These are phyloP conservation scores for Isoetes taiwanensis DNA, from an alignment of 75 land plant species.

Conservation along the genomic window DNA sequence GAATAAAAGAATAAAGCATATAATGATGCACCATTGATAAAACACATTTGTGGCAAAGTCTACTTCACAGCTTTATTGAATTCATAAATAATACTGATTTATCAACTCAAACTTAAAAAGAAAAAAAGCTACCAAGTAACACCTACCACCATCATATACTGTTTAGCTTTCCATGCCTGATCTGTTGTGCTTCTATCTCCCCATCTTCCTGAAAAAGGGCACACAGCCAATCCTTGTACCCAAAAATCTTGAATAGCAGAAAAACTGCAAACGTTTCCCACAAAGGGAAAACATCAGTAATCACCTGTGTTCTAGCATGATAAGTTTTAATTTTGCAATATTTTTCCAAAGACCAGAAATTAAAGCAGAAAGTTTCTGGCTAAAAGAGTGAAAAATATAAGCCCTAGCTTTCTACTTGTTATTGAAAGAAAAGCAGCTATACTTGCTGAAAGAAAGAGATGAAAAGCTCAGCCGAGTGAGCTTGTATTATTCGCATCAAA, in stretches of 20 bases:
- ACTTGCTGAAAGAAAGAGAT: conserved; percentile 65
- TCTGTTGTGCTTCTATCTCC: conserved; percentile 15
- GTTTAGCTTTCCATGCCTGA: conserved; percentile 9
- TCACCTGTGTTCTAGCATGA: no score
- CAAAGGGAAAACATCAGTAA: not conserved
- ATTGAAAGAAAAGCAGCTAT: not conserved
- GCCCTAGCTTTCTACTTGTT: no score
- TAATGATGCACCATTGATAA: no score
- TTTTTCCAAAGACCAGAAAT: no score
- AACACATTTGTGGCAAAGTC: no score
- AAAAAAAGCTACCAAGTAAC: no score
- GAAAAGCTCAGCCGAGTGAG: conserved; percentile 62
- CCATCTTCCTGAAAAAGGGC: conserved; percentile 14
- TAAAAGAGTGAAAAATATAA: no score
- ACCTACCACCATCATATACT: conserved; percentile 10
- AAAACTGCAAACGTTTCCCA: conserved; percentile 4
- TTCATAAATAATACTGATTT: no score
- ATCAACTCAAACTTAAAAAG: no score
- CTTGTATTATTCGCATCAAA: conserved; percentile 40
- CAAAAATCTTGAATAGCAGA: conserved; percentile 13
- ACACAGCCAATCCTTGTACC: conserved; percentile 16
- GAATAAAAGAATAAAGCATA: not conserved
- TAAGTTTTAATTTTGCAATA: no score
- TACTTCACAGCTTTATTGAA: no score
- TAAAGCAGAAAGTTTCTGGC: no score